Conservation (phyloP, 1,139 yeast genomes). For the Nakaseomyces uthaithaninus region DNA sequence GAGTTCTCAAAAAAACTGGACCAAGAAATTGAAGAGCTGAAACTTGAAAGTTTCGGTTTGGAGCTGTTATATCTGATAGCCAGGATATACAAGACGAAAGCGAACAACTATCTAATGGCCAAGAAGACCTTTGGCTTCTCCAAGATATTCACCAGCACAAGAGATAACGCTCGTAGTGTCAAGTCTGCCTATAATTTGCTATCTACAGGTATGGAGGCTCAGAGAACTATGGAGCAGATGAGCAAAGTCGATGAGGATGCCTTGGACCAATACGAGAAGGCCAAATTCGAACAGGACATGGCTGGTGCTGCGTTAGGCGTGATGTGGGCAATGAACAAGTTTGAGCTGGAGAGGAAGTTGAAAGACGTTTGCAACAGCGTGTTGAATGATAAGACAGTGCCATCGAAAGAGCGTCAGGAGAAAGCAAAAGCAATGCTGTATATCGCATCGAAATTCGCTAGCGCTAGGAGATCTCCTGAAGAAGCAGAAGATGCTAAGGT, state of each 20-base stretch:
- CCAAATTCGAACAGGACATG: constrained; percentile 55
- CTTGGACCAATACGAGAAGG: constrained; percentile 45
- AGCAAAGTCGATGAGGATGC: constrained; percentile 44
- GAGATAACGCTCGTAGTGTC: constrained; percentile 65
- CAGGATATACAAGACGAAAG: constrained; percentile 53
- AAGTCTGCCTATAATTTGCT: constrained; percentile 62
- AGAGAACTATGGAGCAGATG: constrained; percentile 64
- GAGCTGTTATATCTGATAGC: constrained; percentile 69
- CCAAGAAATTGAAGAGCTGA: constrained; percentile 59
- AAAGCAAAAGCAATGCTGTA: constrained; percentile 55
- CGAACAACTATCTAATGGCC: constrained; percentile 44
- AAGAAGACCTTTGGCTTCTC: constrained; percentile 64
- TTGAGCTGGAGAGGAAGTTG: constrained; percentile 60
- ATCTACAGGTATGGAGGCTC: constrained; percentile 68
- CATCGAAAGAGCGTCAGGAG: constrained; percentile 43
- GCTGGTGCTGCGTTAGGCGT: constrained; percentile 70
- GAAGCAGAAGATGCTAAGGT: constrained; percentile 70
- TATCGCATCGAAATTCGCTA: constrained; percentile 49
- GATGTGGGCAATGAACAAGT: constrained; percentile 73
- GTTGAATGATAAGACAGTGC: constrained; percentile 47
- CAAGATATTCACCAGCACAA: constrained; percentile 56
- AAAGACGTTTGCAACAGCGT: constrained; percentile 57
- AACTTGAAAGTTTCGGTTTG: constrained; percentile 75
- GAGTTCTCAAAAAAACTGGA: constrained; percentile 38
- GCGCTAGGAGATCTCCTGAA: constrained; percentile 53